Base-by-base conservation (phyloP, 208 protist species). In the Leishmania amazonensis region DNA sequence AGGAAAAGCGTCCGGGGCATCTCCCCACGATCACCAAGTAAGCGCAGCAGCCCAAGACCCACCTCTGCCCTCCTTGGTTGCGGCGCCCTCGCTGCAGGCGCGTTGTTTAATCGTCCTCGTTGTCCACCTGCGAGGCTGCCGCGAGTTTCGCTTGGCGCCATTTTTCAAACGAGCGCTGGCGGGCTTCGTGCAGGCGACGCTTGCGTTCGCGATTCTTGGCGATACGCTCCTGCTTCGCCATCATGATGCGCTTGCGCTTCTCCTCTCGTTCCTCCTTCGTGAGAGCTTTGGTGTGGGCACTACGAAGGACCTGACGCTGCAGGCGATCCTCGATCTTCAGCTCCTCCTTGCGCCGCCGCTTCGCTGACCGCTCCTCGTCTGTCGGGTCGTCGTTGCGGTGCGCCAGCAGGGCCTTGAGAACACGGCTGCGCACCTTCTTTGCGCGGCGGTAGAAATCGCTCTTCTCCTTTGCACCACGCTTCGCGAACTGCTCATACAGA, bases 191-290 rank as follows among this genome's bases (percentile, higher is more conserved):
- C 5, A 97, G 84, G 28, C 88, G 90, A 47, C 89, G 89, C 86
- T 96, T 95, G 65, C 95, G 87, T 75, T 95, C 92, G 45, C 90
- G 88, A 81, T 97, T 97, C 85, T 95, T 94, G 53, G 91, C 91
- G 81, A 97, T 96, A 76, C 95, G 93, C 71, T 95, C 89, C 80
- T 97, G 93, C 84, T 97, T 97, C 31, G 95, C 95, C 64, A 91
- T 78, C 81, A 95, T 83, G 38, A 96, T 92, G 74, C 79, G 85
- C 83, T 93, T 92, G 38, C 95, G 90, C 81, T 93, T 94, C 83
- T 95, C 92, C 75, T 96, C 90, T 17, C 88, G 88, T 79, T 97
- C 95, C 83, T 96, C 95, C 78, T 96, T 95, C 24, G 93, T 95
- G 28, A 97, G 92, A 1, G 80, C 60, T 64, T 83, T 88, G 54